Conservation (phyloP, 148 eudicot species). For the Limonium bicolor region DNA sequence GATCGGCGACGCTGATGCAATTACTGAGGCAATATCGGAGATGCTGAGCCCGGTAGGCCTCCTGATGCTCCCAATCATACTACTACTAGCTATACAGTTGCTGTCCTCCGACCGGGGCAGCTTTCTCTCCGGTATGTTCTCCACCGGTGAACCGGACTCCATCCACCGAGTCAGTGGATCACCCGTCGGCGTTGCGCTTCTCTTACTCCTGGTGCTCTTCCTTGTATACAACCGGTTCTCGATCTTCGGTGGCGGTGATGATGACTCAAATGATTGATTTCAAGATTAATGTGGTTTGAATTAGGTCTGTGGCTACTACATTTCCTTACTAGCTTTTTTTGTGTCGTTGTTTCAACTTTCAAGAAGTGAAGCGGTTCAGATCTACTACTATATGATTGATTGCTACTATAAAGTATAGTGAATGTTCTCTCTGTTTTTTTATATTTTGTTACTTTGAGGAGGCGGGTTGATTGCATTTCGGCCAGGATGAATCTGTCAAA, state of each 20-base stretch:
- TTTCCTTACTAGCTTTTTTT: too few species aligned
- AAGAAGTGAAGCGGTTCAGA: too few species aligned
- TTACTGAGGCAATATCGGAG: slow-evolving; percentile 51
- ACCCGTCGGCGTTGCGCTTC: slow-evolving; percentile 62
- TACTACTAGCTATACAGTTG: slow-evolving; percentile 56
- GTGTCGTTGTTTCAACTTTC: too few species aligned
- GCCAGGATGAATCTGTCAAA: too few species aligned
- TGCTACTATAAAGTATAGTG: too few species aligned
- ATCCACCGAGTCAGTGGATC: slow-evolving; percentile 79
- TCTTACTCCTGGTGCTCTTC: slow-evolving; percentile 36
- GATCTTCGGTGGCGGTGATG: slow-evolving; percentile 83
- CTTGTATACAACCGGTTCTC: slow-evolving; percentile 54
- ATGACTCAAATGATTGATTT: slow-evolving; percentile 41
- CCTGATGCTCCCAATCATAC: slow-evolving; percentile 51
- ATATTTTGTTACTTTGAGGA: too few species aligned
- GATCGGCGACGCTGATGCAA: slow-evolving; percentile 60
- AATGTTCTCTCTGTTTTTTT: too few species aligned
- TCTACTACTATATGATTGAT: too few species aligned
- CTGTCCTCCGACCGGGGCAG: slow-evolving; percentile 53
- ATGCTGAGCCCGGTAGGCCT: slow-evolving; percentile 57
- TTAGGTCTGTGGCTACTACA: too few species aligned
- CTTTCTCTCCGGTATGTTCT: slow-evolving; percentile 30
- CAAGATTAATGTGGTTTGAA: too few species aligned
- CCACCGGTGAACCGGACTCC: slow-evolving; percentile 56
- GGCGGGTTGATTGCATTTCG: too few species aligned